A percentile compares a stretch with the other conserved stretches of the same genome.
Conservation (phyloP, 805 yeast species). For the Lipomyces starkeyi region DNA sequence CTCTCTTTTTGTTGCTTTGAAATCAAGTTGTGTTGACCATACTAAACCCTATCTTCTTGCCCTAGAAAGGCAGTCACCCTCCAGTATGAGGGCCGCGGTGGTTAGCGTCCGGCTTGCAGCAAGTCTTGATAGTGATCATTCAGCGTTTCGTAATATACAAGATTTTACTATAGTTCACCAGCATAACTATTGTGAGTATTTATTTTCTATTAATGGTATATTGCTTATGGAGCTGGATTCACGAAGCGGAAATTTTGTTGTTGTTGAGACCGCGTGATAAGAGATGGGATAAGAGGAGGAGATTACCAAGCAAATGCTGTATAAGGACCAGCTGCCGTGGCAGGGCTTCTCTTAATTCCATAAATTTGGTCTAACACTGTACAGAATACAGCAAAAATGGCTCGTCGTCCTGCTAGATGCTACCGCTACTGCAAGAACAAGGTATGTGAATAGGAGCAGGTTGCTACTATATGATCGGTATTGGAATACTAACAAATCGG, state of each 20-base stretch:
- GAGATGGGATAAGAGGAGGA: not conserved
- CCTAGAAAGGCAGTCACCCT: slow-evolving; percentile 2
- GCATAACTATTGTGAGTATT: not conserved
- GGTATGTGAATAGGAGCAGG: slow-evolving; percentile 16
- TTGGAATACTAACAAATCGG: not conserved
- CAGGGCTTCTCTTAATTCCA: not conserved
- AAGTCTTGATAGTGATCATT: too few relatives aligned
- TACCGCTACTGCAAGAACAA: slow-evolving; percentile 99
- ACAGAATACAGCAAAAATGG: slow-evolving; percentile 69
- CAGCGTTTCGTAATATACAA: too few relatives aligned
- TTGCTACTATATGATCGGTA: too few relatives aligned
- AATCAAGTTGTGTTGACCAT: not conserved
- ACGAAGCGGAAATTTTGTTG: not conserved
- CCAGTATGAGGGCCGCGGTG: not conserved
- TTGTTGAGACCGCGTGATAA: not conserved
- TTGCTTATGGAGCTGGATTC: not conserved
- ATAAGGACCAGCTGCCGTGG: not conserved
- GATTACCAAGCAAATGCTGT: not conserved
- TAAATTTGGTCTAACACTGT: slow-evolving; percentile 6
- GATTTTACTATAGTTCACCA: too few relatives aligned
- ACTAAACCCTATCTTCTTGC: not conserved
- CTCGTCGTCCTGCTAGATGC: slow-evolving; percentile 99
- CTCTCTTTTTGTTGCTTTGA: not conserved
- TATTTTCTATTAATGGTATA: not conserved
- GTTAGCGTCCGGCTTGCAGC: too few relatives aligned